Base-by-base conservation (phyloP, 805 yeast genomes). In the Saccharomycopsis capsularis region DNA sequence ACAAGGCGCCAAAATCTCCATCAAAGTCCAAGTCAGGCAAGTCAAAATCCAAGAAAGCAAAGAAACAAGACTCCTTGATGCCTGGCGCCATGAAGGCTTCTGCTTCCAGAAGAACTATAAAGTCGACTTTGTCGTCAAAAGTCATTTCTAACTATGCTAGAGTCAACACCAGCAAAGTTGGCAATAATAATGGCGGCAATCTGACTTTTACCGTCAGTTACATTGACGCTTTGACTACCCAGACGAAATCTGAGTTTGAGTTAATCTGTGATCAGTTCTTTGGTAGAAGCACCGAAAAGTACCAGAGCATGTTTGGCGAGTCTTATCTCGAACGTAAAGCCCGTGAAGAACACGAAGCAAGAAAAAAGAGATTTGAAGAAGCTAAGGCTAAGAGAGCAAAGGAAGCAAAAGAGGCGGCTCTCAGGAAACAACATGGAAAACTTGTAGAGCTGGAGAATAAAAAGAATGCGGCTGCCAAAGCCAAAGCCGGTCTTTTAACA, bases 171-270 rank as follows among this genome's bases (percentile, higher is more conserved):
- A 13, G 36, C 18, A 23, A 34, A 15, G 4, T 16, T n/a, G 21
- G 11, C n/a, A 30, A 18, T 16, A 42, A 30, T 18, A n/a, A 27
- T n/a, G 40, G 48, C 7, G n/a, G n/a, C n/a, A n/a, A n/a, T n/a
- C n/a, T n/a, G n/a, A n/a, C n/a, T n/a, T 21, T 18, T 9, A 24
- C 46, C 30, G 22, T 16, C 9, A 29, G 18, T 3, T 48, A 52
- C 24, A 25, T 52, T 18, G 55, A 52, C 19, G n/a, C 42, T 4
- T 24, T 44, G 15, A 43, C 55, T 9, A 42, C 24, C 3, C 37
- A 46, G 35, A 49, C 55, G 7, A 49, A 50, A 27, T 37, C 51
- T 30, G 55, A 52, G 27, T 52, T 52, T 40, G 55, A 46, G 18
- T 18, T 35, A 11, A 19, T 52, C 11, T 52, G 55, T 34, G 55